Base-by-base conservation (phyloP, 371 early-diverging fungal genomes). In the Zychaea mexicana region DNA sequence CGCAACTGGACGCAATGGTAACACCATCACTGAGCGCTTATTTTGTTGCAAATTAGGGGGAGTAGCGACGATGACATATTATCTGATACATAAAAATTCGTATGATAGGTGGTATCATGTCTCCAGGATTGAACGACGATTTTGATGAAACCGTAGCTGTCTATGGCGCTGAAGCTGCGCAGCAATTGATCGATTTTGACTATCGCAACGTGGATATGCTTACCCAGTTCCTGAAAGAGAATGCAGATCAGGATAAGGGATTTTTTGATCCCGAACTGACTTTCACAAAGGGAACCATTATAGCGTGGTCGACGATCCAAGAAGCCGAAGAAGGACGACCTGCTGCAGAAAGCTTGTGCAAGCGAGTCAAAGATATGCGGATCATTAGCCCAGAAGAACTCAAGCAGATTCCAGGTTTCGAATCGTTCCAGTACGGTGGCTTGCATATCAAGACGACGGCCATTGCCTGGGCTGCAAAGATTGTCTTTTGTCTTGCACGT, bases 1-100 rank as follows among this genome's bases (percentile, higher is more conserved):
- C 26, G 85, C 85, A 5, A 81, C 85, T 9, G 85, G 85, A 13
- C 67, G 85, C 32, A 85, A 85, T 62, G 74, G 74, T 74, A 70
- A 52, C 57, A n/a, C 21, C 21, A 53, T 33, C 54, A 28, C 26
- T 49, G n/a, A n/a, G n/a, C 19, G 52, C 17, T 38, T 36, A 28
- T 26, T 47, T 36, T 6, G 19, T 28, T 7, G 10, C 24, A 3
- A n/a, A n/a, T n/a, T n/a, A n/a, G n/a, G n/a, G n/a, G n/a, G n/a
- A n/a, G n/a, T n/a, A n/a, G n/a, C n/a, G n/a, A n/a, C n/a, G n/a
- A n/a, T n/a, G n/a, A n/a, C n/a, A n/a, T n/a, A n/a, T n/a, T n/a
- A n/a, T n/a, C n/a, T n/a, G n/a, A n/a, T n/a, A n/a, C n/a, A n/a
- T n/a, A n/a, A 13, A 12, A 15, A 46, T 19, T 2, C 26, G 8